Conservation (phyloP, 345 rosid species). For the Eucalyptus globulus region DNA sequence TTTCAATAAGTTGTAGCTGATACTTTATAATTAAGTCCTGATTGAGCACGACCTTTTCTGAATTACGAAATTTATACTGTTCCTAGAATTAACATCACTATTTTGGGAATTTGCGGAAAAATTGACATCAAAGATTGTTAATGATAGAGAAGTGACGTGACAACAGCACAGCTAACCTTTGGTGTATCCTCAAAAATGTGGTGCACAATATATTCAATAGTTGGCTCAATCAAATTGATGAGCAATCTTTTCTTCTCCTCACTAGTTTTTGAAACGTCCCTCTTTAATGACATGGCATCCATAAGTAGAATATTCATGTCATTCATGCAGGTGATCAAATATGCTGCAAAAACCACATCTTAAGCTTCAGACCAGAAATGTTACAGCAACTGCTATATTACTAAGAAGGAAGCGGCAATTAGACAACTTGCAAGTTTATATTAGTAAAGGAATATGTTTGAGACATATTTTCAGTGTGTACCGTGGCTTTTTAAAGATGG, state of each 20-base stretch:
- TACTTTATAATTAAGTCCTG: not conserved
- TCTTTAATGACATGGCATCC: conserved; percentile 31
- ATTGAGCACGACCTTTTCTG: not conserved
- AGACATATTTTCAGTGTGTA: not conserved
- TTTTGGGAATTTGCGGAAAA: not conserved
- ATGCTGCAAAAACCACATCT: conserved; percentile 30
- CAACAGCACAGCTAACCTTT: conserved; percentile 35
- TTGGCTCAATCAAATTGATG: conserved; percentile 69
- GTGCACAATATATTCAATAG: conserved; percentile 60
- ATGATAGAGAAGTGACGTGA: not conserved
- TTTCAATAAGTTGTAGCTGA: not conserved
- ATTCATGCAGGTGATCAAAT: conserved; percentile 47
- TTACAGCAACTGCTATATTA: not conserved
- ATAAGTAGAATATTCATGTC: conserved; percentile 39
- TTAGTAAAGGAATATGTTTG: not conserved
- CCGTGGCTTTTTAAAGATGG: not conserved
- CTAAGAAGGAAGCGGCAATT: not conserved
- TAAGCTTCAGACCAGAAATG: not conserved
- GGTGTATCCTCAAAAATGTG: conserved; percentile 49
- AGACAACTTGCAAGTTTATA: not conserved
- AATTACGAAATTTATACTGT: not conserved
- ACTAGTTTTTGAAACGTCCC: conserved; percentile 14
- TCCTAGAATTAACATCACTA: not conserved
- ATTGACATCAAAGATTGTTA: not conserved
- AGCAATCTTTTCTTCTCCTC: conserved; percentile 33